Evolutionary conservation across 2,329 filamentous ascomycete species (phyloP).

Genomic region (Trematosphaeria pertusa): DNA sequence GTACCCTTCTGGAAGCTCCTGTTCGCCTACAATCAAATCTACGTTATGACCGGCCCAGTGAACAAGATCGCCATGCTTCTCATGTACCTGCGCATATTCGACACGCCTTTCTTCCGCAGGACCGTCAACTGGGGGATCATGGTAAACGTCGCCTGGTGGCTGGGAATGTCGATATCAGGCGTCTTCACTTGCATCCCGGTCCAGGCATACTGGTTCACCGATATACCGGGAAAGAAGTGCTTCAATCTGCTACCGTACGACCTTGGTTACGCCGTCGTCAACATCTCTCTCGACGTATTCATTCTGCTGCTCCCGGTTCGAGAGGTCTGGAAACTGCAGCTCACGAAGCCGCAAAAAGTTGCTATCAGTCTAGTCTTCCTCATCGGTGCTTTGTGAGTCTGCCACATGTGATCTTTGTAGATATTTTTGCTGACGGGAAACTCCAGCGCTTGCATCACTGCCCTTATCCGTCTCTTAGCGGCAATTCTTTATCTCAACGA

Average conservation of each 20-base stretch:
- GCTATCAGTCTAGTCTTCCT: conserved; percentile 4
- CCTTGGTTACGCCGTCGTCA: background rate
- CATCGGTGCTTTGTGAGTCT: conserved; percentile 5
- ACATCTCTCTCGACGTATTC: background rate
- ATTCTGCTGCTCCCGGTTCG: background rate
- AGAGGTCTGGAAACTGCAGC: background rate
- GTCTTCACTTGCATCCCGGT: background rate
- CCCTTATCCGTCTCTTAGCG: conserved; percentile 3
- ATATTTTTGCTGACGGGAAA: too few species aligned
- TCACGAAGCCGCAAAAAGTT: background rate
- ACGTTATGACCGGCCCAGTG: conserved; percentile 5
- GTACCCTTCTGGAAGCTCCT: conserved; percentile 6
- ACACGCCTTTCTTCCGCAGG: conserved; percentile 5
- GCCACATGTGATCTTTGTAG: background rate
- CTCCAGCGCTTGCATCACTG: conserved; percentile 4
- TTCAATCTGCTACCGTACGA: background rate
- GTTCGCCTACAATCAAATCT: conserved; percentile 7
- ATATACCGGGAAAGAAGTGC: background rate
- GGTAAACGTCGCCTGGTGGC: conserved; percentile 3
- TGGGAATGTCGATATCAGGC: conserved; percentile 3
- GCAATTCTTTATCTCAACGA: conserved; percentile 1
- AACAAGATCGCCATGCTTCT: conserved; percentile 6
- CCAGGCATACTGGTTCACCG: background rate
- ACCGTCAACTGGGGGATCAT: background rate
- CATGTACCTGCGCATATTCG: conserved; percentile 7